A percentile compares a stretch with the other conserved stretches of the same genome.
Conservation (phyloP, 148 eudicot genomes). For the Camellia lanceoleosa region DNA sequence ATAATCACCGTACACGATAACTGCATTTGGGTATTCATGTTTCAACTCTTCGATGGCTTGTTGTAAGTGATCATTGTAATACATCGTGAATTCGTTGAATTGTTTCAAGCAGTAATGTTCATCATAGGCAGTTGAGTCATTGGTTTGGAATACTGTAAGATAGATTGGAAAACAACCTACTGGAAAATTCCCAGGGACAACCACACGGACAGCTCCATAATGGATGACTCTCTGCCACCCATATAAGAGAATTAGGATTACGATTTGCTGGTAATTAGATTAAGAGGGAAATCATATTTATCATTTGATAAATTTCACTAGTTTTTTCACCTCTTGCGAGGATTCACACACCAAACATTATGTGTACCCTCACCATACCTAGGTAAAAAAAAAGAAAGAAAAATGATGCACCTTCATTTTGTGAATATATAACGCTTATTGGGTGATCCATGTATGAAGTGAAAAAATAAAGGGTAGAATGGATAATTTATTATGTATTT, state of each 20-base stretch:
- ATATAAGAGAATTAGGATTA: background rate
- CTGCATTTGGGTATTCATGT: background rate
- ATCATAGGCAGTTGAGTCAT: conserved; percentile 6
- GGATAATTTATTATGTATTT: too few relatives aligned
- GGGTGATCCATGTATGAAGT: too few relatives aligned
- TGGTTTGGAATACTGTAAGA: conserved; percentile 14
- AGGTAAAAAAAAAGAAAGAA: too few relatives aligned
- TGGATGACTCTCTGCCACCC: conserved; percentile 23
- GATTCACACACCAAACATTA: too few relatives aligned
- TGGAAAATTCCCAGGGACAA: conserved; percentile 32
- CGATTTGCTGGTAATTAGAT: background rate
- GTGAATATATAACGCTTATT: too few relatives aligned
- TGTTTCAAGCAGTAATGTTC: conserved; percentile 4
- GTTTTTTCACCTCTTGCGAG: too few relatives aligned
- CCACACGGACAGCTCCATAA: conserved; percentile 21
- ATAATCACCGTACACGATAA: conserved; percentile 18
- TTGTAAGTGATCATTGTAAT: conserved; percentile 8
- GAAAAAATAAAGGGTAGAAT: too few relatives aligned
- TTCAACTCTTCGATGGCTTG: conserved; percentile 3
- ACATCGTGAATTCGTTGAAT: background rate
- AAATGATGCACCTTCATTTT: too few relatives aligned
- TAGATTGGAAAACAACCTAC: conserved; percentile 28
- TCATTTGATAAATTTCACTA: too few relatives aligned
- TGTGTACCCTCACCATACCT: too few relatives aligned
- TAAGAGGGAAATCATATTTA: too few relatives aligned